Evolutionary conservation across 805 yeast genomes (phyloP).

Genomic region (Barnettozyma pratensis): DNA sequence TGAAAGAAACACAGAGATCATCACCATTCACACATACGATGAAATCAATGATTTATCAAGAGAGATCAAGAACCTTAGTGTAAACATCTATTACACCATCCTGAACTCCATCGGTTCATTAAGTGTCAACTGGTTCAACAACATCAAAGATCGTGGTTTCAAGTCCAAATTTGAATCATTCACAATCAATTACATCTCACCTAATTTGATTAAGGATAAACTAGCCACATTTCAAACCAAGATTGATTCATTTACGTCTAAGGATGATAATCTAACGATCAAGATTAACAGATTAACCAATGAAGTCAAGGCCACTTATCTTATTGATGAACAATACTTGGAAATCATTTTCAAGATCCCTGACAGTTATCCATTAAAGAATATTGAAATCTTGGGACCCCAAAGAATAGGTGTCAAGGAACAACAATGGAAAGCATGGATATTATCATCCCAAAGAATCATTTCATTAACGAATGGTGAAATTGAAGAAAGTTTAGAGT

Average conservation of each 20-base stretch:
- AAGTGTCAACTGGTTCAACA: slow-evolving; percentile 65
- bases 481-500: slow-evolving; percentile 36
- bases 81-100: slow-evolving; percentile 47
- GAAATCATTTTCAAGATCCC: slow-evolving; percentile 78
- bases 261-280: slow-evolving; percentile 42
- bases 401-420: slow-evolving; percentile 85
- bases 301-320: slow-evolving; percentile 68
- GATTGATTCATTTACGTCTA: slow-evolving; percentile 29
- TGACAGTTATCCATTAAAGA: slow-evolving; percentile 67
- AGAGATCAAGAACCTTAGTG: slow-evolving; percentile 6
- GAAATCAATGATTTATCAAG: slow-evolving; percentile 34
- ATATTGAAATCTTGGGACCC: slow-evolving; percentile 71
- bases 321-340: slow-evolving; percentile 82
- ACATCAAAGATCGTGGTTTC: slow-evolving; percentile 60
- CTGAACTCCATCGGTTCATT: slow-evolving; percentile 50
- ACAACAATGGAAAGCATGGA: slow-evolving; percentile 92
- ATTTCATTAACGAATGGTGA: slow-evolving; percentile 72
- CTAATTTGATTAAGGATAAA: slow-evolving; percentile 54
- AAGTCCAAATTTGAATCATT: slow-evolving; percentile 59
- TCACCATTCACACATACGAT: slow-evolving; percentile 20
- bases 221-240: slow-evolving; percentile 44
- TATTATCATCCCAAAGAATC: slow-evolving; percentile 82
- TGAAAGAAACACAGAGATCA: slow-evolving; percentile 15
- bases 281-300: slow-evolving; percentile 55
- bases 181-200: slow-evolving; percentile 57